Percentiles rank a stretch among this genome's conserved stretches.
These are phyloP conservation scores for Candida pseudoviswanathii DNA, from an alignment of 1,139 yeast genomes.

Conservation along the genomic window DNA sequence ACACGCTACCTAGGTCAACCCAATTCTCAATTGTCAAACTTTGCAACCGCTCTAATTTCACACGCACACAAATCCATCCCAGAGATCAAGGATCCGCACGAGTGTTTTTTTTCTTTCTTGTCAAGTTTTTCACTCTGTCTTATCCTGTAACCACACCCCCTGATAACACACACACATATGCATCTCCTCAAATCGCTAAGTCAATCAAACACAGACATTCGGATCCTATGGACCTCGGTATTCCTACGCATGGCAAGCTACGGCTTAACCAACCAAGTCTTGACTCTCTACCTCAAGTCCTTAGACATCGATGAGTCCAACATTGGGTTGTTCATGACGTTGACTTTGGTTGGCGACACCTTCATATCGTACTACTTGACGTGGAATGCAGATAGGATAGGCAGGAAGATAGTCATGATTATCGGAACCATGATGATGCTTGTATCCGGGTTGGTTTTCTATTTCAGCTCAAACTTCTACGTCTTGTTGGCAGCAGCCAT, in stretches of 20 bases:
- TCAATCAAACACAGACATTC: constrained; percentile 52
- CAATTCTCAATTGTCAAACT: no score
- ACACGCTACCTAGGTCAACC: no score
- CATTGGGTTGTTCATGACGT: constrained; percentile 77
- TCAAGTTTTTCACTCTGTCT: no score
- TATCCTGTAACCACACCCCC: no score
- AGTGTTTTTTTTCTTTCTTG: no score
- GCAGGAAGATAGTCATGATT: constrained; percentile 63
- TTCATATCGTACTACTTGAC: constrained; percentile 35
- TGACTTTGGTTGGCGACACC: constrained; percentile 42
- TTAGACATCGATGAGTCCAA: constrained; percentile 56
- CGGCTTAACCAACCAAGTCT: constrained; percentile 80
- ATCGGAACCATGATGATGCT: constrained; percentile 74
- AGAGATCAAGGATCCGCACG: no score
- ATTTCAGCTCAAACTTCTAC: constrained; percentile 47
- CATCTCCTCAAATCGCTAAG: constrained; percentile 26
- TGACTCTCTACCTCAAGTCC: constrained; percentile 66
- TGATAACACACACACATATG: constrained; percentile 18
- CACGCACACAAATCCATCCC: no score
- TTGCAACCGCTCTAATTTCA: no score
- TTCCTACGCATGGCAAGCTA: constrained; percentile 75
- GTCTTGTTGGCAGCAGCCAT: constrained; percentile 61
- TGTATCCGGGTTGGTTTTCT: constrained; percentile 66
- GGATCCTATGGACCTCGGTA: constrained; percentile 69
- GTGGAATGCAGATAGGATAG: constrained; percentile 36